Conservation (phyloP, 2,329 filamentous ascomycete genomes). For the Gaeumannomyces tritici region DNA sequence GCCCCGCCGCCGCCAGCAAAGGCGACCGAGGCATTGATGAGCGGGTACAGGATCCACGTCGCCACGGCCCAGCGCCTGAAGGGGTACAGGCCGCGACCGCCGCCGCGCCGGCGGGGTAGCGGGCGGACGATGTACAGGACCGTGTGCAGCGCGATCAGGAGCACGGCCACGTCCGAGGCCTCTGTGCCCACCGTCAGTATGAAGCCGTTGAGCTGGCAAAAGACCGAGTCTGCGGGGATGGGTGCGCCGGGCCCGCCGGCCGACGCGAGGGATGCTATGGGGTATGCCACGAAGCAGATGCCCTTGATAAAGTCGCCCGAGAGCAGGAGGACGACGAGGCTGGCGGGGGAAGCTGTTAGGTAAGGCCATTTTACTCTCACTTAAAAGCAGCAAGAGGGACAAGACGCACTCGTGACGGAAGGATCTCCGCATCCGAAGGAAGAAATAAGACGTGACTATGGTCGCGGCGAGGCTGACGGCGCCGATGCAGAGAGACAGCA, state of each 20-base stretch:
- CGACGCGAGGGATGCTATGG: slow-evolving; percentile 44
- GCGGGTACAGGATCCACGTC: slow-evolving; percentile 46
- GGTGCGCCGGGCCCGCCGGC: slow-evolving; percentile 23
- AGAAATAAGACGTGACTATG: slow-evolving; percentile 57
- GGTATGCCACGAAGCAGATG: slow-evolving; percentile 57
- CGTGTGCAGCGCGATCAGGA: slow-evolving; percentile 66
- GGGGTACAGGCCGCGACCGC: slow-evolving; percentile 57
- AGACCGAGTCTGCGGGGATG: slow-evolving; percentile 38
- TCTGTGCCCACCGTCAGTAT: slow-evolving; percentile 58
- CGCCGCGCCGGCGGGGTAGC: slow-evolving; percentile 20
- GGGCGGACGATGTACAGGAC: slow-evolving; percentile 62
- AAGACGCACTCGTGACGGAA: slow-evolving; percentile 61
- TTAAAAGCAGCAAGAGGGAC: not conserved
- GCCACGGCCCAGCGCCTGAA: slow-evolving; percentile 52
- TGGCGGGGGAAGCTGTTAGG: slow-evolving; percentile 22
- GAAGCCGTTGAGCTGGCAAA: slow-evolving; percentile 63
- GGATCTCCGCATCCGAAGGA: slow-evolving; percentile 60
- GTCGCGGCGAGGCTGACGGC: slow-evolving; percentile 47
- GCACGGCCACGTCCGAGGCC: slow-evolving; percentile 59
- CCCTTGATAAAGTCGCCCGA: slow-evolving; percentile 64
- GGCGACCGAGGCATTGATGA: slow-evolving; percentile 50
- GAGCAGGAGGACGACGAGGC: slow-evolving; percentile 66
- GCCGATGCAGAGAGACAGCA: slow-evolving; percentile 30
- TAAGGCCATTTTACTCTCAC: not conserved
- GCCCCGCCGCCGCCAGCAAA: slow-evolving; percentile 42